Evolutionary conservation across 1,284 basidiomycete genomes (phyloP), one percentile per base, ranked within the genome.

Genomic region (Athelia sp.): DNA sequence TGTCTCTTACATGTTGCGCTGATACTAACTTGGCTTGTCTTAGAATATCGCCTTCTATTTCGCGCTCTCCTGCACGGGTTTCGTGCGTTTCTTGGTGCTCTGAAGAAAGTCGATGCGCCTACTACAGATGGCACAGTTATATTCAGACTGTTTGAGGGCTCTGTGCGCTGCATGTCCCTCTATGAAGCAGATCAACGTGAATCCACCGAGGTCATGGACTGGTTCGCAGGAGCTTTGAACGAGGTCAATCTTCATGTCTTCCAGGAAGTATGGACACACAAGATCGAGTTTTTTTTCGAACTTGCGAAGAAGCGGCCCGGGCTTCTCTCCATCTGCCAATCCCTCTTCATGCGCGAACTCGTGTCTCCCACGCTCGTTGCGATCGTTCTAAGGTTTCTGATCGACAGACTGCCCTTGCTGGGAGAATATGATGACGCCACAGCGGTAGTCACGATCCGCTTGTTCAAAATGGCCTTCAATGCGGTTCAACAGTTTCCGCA

Each of bases 391-490:
- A 82, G 87, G 43, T 94, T 93, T 67, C 80, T 99, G 45, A 85
- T 97, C 50, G 82, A 86, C 24, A 80, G 87, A 44, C 80, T 99
- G 14, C 88, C 87, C 23, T 72, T 87, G 43, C 79, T 99, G 2
- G 96, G 95, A 44, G 87, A 93, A 54, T 83, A 88, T 61, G 89
- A 95, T 59, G 88, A 93, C 58, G 75, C 85, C 56, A 85, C 83
- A 10, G 85, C 89, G 2, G 83, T 88, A 1, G 82, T 90, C 38
- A 90, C 89, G 10, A 85, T 99, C 52, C 82, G 93, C 47, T 75
- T 98, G 52, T 99, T 94, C 82, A 99, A 98, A 73, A 90, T 98
- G 81, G 89, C 93, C 8, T 99, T 99, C 70, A 79, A 83, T 56
- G 92, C 96, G 2, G 93, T 99, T 54, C 86, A 87, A 32, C 68